Evolutionary conservation across 345 rosid species (phyloP), one percentile per base, ranked within the genome.

Genomic region (Citrus inodora): DNA sequence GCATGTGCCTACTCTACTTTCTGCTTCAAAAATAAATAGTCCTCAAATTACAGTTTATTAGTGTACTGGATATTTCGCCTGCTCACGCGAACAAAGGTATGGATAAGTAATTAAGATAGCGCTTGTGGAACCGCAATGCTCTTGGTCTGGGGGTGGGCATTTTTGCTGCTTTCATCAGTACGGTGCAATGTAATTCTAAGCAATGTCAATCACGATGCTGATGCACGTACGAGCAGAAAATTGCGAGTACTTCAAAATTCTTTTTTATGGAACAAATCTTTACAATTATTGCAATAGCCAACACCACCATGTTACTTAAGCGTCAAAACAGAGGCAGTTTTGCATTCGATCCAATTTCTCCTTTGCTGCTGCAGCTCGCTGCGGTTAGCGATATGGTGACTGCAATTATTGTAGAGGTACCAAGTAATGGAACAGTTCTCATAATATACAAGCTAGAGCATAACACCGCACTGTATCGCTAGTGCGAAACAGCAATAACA

Each of bases 361-460:
- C 33, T 33, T 28, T 32, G 24, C 66, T n/a, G 76, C 33, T 5
- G 67, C 61, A 30, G 61, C n/a, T 48, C 25, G 67, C 46, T 22
- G 63, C 28, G 32, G 74, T 53, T 51, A 53, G 62, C 35, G 9
- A 71, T 21, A 71, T 51, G 33, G 48, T 38, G 22, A 9, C 25
- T 30, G 66, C 37, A 64, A 6, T 33, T 42, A 40, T 38, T 7
- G 74, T 40, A 30, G 58, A 27, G 73, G 70, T 55, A 78, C 10
- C 25, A 25, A 68, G 56, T 65, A 67, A 46, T 55, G 30, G 25
- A 33, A 37, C 30, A 63, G 25, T 16, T 56, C 68, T 58, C 68
- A 60, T 62, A 77, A 38, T 67, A 55, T 70, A 75, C 71, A 77
- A 37, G 81, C 79, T 69, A n/a, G 24, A 33, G 65, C 64, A 69